phyloP scores from a whole-genome alignment of 1,139 yeast genomes.

The Suzukiozyma palmioleophila region DNA sequence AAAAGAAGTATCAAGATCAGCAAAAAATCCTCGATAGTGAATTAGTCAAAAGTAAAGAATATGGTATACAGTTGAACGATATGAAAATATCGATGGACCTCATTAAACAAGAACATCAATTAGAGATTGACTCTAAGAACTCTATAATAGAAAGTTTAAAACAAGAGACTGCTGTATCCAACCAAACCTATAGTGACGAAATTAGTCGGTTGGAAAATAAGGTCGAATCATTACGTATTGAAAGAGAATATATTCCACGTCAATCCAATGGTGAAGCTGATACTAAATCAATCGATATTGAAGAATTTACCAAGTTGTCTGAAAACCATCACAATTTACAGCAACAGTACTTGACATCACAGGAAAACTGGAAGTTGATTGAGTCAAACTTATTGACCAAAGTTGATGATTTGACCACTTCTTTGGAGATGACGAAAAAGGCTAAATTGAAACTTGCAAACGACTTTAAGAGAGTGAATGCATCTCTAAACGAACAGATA shows the following conservation, averaged over 20 bases:
- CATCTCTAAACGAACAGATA: constrained; percentile 16
- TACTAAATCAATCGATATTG: constrained; percentile 19
- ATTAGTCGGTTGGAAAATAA: constrained; percentile 46
- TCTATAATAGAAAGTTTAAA: constrained; percentile 22
- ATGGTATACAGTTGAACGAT: constrained; percentile 33
- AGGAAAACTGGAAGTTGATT: constrained; percentile 61
- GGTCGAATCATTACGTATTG: constrained; percentile 37
- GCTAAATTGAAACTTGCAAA: constrained; percentile 24
- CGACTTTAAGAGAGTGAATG: constrained; percentile 26
- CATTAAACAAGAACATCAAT: constrained; percentile 32
- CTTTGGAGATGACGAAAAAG: constrained; percentile 31
- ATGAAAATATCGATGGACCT: constrained; percentile 37
- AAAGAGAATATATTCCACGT: constrained; percentile 17
- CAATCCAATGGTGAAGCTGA: constrained; percentile 9
- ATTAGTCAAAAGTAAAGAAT: constrained; percentile 20
- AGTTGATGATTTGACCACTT: constrained; percentile 39
- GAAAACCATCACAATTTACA: constrained; percentile 48
- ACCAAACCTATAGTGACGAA: constrained; percentile 42
- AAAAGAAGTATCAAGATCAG: constrained; percentile 36
- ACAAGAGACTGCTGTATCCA: constrained; percentile 21
- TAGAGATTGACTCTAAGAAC: constrained; percentile 31
- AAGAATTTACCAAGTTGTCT: constrained; percentile 38
- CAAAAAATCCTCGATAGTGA: constrained; percentile 32
- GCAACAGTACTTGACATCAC: constrained; percentile 61
- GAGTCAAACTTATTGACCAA: constrained; percentile 50